Evolutionary conservation across 140 eudicot species (phyloP).

Genomic region (Oenanthe javanica): DNA sequence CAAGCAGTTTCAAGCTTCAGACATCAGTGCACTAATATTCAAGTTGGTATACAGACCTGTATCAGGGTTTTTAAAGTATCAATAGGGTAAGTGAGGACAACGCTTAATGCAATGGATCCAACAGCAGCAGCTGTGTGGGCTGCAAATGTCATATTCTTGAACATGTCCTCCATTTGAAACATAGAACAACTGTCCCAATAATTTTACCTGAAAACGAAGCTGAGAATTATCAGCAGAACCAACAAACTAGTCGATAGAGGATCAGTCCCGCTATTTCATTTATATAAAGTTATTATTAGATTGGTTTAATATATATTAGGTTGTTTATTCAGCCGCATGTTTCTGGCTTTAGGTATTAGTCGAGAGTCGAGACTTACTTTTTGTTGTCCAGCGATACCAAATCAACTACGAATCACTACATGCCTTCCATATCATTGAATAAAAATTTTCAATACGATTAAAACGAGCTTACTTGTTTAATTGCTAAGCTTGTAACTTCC

Average conservation of each 20-base stretch:
- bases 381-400: no score
- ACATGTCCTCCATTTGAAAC: constrained; percentile 59
- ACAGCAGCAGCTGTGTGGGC: constrained; percentile 62
- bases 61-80: constrained; percentile 73
- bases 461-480: no score
- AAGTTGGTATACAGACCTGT: constrained; percentile 37
- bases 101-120: constrained; percentile 55
- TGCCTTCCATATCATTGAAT: no score
- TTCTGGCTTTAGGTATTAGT: neutral
- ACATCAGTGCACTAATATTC: neutral
- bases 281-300: neutral
- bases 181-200: neutral
- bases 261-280: neutral
- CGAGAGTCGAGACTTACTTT: no score
- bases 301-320: neutral
- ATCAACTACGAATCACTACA: no score
- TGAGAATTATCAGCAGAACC: neutral
- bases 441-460: no score
- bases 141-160: constrained; percentile 56
- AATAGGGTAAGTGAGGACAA: constrained; percentile 66
- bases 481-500: no score
- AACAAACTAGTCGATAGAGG: neutral
- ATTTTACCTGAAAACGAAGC: neutral
- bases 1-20: neutral
- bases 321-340: neutral